Evolutionary conservation across 1,284 basidiomycete species (phyloP).

Genomic region (Pascua sp.): DNA sequence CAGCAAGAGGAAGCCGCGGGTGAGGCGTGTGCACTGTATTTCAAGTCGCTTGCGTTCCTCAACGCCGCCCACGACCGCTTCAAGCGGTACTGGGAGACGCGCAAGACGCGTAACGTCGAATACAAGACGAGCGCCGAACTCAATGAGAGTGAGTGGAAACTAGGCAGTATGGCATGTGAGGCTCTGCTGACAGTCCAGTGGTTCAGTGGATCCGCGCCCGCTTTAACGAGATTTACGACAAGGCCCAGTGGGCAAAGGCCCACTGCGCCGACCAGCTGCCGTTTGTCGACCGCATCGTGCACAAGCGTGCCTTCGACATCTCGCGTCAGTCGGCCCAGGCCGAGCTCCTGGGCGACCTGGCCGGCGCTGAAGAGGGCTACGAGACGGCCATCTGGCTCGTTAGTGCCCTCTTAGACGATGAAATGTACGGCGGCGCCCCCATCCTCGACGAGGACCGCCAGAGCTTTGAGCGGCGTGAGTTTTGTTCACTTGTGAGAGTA

Average conservation of each 20-base stretch:
- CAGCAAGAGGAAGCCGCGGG: conserved; percentile 71
- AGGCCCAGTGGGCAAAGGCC: conserved; percentile 56
- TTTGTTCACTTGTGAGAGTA: neutral
- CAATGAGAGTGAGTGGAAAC: conserved; percentile 53
- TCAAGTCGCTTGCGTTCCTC: conserved; percentile 87
- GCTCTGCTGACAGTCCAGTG: conserved; percentile 33
- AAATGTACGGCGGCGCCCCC: conserved; percentile 74
- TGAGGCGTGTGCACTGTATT: conserved; percentile 83
- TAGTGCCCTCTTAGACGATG: conserved; percentile 83
- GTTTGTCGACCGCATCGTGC: conserved; percentile 55
- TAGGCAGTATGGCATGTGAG: neutral
- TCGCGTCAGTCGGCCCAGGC: conserved; percentile 87
- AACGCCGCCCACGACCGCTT: conserved; percentile 77
- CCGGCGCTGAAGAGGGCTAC: conserved; percentile 84
- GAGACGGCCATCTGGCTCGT: conserved; percentile 92
- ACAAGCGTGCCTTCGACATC: conserved; percentile 57
- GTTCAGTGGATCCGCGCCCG: conserved; percentile 58
- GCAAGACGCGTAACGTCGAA: conserved; percentile 26
- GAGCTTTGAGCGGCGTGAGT: conserved; percentile 75
- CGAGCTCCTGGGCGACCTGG: conserved; percentile 73
- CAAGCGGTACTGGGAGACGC: conserved; percentile 50
- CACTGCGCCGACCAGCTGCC: conserved; percentile 53
- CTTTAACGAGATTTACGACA: conserved; percentile 59
- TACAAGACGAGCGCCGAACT: conserved; percentile 52
- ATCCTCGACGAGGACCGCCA: conserved; percentile 78